Base-by-base conservation (phyloP, 192 early-diverging fungal genomes). In the Dimargaris cristalligena region DNA sequence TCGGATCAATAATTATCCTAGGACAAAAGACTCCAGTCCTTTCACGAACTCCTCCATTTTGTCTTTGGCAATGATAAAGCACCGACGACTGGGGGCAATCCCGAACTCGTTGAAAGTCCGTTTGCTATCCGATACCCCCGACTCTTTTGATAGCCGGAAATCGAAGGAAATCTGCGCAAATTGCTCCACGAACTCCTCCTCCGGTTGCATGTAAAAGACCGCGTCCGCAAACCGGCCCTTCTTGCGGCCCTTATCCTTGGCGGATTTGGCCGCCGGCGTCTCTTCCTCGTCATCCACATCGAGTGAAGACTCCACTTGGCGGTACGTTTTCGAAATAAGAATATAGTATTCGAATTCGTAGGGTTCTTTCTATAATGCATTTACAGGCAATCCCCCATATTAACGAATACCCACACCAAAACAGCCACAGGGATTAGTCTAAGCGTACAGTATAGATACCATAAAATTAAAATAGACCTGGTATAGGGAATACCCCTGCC, bases 161-260 rank as follows among this genome's bases (percentile, higher is more conserved):
- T 97, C 92, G 51, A 87, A 88, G 44, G 78, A 77, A 32, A 83
- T 67, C 33, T 77, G 67, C 0, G 86, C 83, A 69, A 83, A 81
- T 69, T 80, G 76, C 52, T 86, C 84, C 48, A 94, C 71, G 55
- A 94, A 79, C 63, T 94, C 94, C 65, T 98, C 94, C 60, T 98
- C 94, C 0, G 86, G 77, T 64, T 94, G 92, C 63, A 86, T 85
- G 67, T 87, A 90, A 63, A 85, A 87, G 0, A 72, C 69, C 29
- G 67, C 69, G 6, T 67, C 22, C 25, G n/a, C 35, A 26, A 50
- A 29, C 4, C 20, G 38, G 13, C 65, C 25, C 47, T 63, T 45
- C 52, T 47, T 71, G 66, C 72, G 58, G 62, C 63, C 55, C 71
- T 74, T n/a, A 59, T 52, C 62, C 75, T 74, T 61, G 69, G 65